Conservation (phyloP, 139 green algal species). For the Picochlorum sp. region DNA sequence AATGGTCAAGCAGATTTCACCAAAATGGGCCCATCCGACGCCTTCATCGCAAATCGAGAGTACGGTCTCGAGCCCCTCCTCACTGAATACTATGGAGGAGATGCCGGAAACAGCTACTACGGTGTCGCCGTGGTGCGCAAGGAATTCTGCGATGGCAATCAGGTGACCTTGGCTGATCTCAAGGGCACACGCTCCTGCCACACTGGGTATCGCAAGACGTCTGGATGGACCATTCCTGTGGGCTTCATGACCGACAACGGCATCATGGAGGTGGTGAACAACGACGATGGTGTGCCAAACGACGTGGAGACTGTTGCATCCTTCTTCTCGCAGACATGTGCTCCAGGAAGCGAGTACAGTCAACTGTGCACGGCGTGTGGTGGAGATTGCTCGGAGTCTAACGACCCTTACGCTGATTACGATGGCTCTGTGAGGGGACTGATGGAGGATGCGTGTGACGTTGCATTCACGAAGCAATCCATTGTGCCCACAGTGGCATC, state of each 20-base stretch:
- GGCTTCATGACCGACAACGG: conserved; percentile 8
- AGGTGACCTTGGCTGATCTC: conserved; percentile 15
- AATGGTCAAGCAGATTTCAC: conserved; percentile 7
- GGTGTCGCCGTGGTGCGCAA: conserved; percentile 13
- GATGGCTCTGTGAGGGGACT: conserved; percentile 34
- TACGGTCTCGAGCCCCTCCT: conserved; percentile 8
- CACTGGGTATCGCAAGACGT: conserved; percentile 29
- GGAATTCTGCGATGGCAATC: conserved; percentile 7
- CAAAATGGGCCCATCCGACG: conserved; percentile 2
- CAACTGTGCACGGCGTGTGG: conserved; percentile 25
- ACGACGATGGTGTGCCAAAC: neutral
- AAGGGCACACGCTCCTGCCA: conserved; percentile 32
- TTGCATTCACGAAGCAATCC: conserved; percentile 43
- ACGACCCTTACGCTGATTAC: conserved; percentile 33
- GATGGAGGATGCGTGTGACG: conserved; percentile 38
- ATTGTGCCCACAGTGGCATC: conserved; percentile 10
- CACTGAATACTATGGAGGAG: neutral
- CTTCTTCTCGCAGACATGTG: conserved; percentile 28
- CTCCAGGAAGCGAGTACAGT: conserved; percentile 9
- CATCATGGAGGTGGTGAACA: conserved; percentile 7
- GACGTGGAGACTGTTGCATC: conserved; percentile 21
- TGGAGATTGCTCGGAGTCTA: conserved; percentile 17
- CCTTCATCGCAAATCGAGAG: neutral
- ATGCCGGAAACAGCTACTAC: conserved; percentile 17
- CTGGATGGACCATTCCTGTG: conserved; percentile 24